Evolutionary conservation across 306 rosid genomes (phyloP), one percentile per base, ranked within the genome.

Genomic region (Cicer arietinum): DNA sequence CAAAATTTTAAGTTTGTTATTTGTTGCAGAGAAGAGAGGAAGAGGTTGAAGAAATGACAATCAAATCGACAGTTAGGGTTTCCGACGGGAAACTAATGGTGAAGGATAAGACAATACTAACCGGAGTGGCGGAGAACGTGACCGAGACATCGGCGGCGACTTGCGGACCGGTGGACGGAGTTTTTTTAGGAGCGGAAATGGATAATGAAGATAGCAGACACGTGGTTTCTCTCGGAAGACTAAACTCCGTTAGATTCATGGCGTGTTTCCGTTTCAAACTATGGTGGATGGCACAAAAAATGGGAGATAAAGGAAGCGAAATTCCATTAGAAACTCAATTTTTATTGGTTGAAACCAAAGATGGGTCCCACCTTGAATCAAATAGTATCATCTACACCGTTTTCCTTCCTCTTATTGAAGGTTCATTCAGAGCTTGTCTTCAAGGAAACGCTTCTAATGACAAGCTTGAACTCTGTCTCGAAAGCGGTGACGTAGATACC

Each of bases 211-310:
- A 86, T 20, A 87, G 89, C 85, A 79, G 86, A 9, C 98, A 94
- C 67, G 93, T 94, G 52, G 68, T 90, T 53, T 45, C 89, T 0
- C 41, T 94, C 0, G 98, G 98, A 7, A 79, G 80, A 0, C 52
- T 91, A 2, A 80, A 70, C 7, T 87, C 86, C 35, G 90, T 90
- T 10, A 84, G 96, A 37, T 94, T 94, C 86, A 30, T 89, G 79
- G 90, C 98, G 17, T 86, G 93, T 66, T 94, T 94, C 66, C 82
- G 98, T 47, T 94, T 94, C 90, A 94, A 94, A 88, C 56, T 94
- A 0, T 94, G 97, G 97, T 94, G 97, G 99, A 94, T 94, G 99
- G 85, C 96, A 7, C 99, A 94, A 69, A 92, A 85, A 48, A 92
- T 90, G 97, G 99, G 99, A 6, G 89, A 86, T 10, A 79, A 45